These are phyloP conservation scores for Aspergillus hancockii DNA, from an alignment of 495 filamentous ascomycete species.

Conservation along the genomic window DNA sequence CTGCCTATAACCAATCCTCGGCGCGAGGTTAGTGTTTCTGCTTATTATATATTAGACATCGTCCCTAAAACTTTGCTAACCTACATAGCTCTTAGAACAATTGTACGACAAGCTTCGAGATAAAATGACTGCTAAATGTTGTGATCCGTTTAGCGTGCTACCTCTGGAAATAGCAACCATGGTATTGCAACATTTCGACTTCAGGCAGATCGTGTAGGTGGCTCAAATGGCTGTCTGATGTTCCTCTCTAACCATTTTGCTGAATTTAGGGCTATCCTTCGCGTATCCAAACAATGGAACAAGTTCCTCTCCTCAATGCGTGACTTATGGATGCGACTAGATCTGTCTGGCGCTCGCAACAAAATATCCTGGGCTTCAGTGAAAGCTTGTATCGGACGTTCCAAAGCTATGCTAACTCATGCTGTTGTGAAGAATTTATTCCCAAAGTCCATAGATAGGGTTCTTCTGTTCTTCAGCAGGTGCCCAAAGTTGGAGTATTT, in stretches of 20 bases:
- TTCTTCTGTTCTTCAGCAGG: conserved; percentile 36
- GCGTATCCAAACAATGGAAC: conserved; percentile 57
- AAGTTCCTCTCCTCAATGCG: conserved; percentile 43
- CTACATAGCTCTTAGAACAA: conserved; percentile 39
- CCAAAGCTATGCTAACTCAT: conserved; percentile 39
- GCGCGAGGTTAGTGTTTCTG: conserved; percentile 41
- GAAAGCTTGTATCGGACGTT: conserved; percentile 44
- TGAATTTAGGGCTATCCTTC: conserved; percentile 41
- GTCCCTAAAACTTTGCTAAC: conserved; percentile 14
- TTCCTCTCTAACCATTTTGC: not conserved
- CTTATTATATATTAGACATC: not conserved
- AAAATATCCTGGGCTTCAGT: conserved; percentile 43
- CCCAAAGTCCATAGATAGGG: conserved; percentile 24
- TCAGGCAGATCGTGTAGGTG: conserved; percentile 52
- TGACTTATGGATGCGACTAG: conserved; percentile 52
- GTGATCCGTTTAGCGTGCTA: conserved; percentile 49
- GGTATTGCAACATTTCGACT: conserved; percentile 46
- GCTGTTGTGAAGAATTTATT: conserved; percentile 39
- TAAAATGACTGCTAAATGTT: conserved; percentile 29
- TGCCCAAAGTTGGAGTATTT: conserved; percentile 42
- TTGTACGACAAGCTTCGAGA: conserved; percentile 46
- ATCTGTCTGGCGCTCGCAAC: conserved; percentile 45
- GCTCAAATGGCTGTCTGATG: not conserved
- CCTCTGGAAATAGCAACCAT: conserved; percentile 51
- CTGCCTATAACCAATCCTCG: conserved; percentile 44